These are phyloP conservation scores for Silene uniflora DNA, from an alignment of 148 eudicot species.

Conservation along the genomic window DNA sequence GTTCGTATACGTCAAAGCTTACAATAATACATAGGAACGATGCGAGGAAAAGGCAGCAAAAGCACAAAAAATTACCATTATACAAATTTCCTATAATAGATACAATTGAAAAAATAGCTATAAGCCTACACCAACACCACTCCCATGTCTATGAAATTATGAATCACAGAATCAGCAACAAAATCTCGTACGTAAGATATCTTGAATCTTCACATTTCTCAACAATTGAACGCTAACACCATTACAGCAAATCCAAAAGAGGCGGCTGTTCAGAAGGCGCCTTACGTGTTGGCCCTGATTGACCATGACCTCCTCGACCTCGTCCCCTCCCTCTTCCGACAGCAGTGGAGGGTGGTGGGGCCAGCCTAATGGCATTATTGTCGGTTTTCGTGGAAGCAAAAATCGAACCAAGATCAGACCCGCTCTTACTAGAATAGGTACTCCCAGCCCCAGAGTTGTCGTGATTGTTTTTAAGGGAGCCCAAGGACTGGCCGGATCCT, in stretches of 20 bases:
- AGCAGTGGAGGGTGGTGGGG: slow-evolving; percentile 91
- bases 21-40: neutral
- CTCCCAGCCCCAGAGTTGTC: slow-evolving; percentile 30
- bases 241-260: slow-evolving; percentile 68
- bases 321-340: slow-evolving; percentile 82
- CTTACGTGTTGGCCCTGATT: slow-evolving; percentile 34
- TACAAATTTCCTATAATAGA: slow-evolving; percentile 17
- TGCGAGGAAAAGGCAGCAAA: neutral
- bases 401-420: slow-evolving; percentile 70
- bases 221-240: neutral
- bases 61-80: neutral
- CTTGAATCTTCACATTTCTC: neutral
- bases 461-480: slow-evolving; percentile 49
- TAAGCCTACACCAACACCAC: neutral
- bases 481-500: slow-evolving; percentile 40
- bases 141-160: neutral
- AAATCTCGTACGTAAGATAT: slow-evolving; percentile 1
- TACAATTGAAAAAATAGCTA: slow-evolving; percentile 15
- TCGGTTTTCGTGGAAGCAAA: slow-evolving; percentile 57
- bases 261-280: slow-evolving; percentile 66
- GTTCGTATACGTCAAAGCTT: neutral
- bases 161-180: neutral
- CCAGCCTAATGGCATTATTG: slow-evolving; percentile 59
- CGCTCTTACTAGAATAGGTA: slow-evolving; percentile 25
- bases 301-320: slow-evolving; percentile 65